Conservation (phyloP, 805 yeast genomes). For the Lipomyces japonicus region DNA sequence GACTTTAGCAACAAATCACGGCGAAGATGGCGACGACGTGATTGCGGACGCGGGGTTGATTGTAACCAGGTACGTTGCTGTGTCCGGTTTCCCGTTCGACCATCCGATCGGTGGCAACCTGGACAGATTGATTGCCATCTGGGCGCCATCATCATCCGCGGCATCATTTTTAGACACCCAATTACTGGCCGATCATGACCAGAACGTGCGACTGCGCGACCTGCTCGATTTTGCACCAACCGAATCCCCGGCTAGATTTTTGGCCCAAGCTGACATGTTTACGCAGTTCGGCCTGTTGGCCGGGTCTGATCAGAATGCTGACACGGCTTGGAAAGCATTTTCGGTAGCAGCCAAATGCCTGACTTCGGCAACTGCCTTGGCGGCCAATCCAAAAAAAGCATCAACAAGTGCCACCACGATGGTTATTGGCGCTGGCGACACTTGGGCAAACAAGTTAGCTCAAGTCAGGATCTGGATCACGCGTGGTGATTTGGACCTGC, state of each 20-base stretch:
- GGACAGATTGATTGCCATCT: slow-evolving; percentile 12
- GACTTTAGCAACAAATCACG: no score
- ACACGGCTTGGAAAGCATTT: slow-evolving; percentile 27
- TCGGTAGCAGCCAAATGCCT: slow-evolving; percentile 25
- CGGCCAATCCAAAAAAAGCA: not conserved
- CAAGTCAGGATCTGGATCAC: slow-evolving; percentile 27
- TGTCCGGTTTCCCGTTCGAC: slow-evolving; percentile 23
- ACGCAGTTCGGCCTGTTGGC: slow-evolving; percentile 23
- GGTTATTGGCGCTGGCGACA: slow-evolving; percentile 14
- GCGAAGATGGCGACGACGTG: no score
- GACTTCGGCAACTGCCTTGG: slow-evolving; percentile 10
- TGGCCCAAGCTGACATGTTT: slow-evolving; percentile 32
- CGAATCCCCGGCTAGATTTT: slow-evolving; percentile 20
- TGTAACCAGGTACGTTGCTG: slow-evolving; percentile 18
- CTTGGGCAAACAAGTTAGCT: slow-evolving; percentile 5
- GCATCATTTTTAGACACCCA: not conserved
- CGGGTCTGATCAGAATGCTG: not conserved
- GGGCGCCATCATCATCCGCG: slow-evolving; percentile 4
- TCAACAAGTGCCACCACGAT: slow-evolving; percentile 4
- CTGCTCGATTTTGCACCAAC: slow-evolving; percentile 8
- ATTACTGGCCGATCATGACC: not conserved
- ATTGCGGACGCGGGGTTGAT: slow-evolving; percentile 16
- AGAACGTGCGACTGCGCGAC: slow-evolving; percentile 4
- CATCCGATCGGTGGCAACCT: slow-evolving; percentile 9
- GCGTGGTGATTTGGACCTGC: slow-evolving; percentile 32